Evolutionary conservation across 2,329 filamentous ascomycete genomes (phyloP).

Genomic region (Colletotrichum caudatum): DNA sequence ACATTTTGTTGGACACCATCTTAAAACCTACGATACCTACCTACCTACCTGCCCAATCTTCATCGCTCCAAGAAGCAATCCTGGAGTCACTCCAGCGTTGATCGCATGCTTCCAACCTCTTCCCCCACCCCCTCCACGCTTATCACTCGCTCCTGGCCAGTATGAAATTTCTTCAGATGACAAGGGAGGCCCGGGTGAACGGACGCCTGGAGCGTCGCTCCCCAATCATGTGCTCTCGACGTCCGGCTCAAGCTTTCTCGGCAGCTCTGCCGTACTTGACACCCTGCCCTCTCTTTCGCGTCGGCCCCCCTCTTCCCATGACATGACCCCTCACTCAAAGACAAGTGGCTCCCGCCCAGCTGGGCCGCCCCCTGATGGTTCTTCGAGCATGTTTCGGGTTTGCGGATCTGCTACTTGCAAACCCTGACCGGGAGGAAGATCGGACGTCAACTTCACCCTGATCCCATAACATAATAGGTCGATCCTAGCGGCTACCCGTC

Average conservation of each 20-base stretch:
- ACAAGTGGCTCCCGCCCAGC: background rate
- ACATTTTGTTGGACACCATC: background rate
- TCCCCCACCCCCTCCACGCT: constrained; percentile 13
- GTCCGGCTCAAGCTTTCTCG: constrained; percentile 1
- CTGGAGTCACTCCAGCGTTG: constrained; percentile 35
- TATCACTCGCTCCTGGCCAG: constrained; percentile 19
- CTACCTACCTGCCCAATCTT: too few species aligned
- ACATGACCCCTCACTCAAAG: background rate
- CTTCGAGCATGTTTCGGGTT: constrained; percentile 37
- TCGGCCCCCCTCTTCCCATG: background rate
- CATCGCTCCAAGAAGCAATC: constrained; percentile 8
- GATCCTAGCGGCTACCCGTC: constrained; percentile 6
- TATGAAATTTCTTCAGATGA: constrained; percentile 31
- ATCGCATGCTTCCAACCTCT: constrained; percentile 10
- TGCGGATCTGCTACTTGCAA: constrained; percentile 29
- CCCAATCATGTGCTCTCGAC: background rate
- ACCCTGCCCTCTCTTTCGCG: background rate
- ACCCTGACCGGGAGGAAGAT: constrained; percentile 17
- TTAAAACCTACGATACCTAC: too few species aligned
- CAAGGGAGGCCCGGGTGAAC: background rate
- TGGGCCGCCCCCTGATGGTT: background rate
- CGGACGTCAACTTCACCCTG: constrained; percentile 32
- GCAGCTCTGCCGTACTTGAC: constrained; percentile 5
- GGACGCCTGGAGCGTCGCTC: background rate
- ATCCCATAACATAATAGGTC: constrained; percentile 1